A percentile compares a stretch with the other conserved stretches of the same genome.
These are phyloP conservation scores for Mucor irregularis DNA, from an alignment of 371 early-diverging fungal species.

Conservation along the genomic window DNA sequence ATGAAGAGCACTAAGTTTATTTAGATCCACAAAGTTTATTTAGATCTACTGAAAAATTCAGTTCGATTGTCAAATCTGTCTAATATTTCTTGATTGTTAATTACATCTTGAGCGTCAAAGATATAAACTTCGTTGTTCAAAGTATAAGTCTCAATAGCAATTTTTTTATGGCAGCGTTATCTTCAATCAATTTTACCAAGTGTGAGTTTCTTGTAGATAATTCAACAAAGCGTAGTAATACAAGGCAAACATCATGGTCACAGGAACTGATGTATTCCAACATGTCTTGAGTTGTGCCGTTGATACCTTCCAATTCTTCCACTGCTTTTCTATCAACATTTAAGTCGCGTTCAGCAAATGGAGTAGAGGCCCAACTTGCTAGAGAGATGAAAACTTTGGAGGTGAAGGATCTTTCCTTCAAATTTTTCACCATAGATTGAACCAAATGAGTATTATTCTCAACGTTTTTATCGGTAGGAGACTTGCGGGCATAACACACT, in stretches of 20 bases:
- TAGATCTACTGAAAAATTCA: slow-evolving; percentile 3
- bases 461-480: neutral
- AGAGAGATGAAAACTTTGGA: slow-evolving; percentile 10
- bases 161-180: slow-evolving; percentile 10
- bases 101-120: slow-evolving; percentile 8
- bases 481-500: slow-evolving; percentile 1
- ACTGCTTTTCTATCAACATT: slow-evolving; percentile 3
- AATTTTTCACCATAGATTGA: slow-evolving; percentile 11
- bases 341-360: slow-evolving; percentile 5
- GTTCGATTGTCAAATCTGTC: slow-evolving; percentile 9
- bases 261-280: slow-evolving; percentile 6
- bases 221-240: slow-evolving; percentile 12
- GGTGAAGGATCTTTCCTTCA: slow-evolving; percentile 13
- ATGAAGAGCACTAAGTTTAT: slow-evolving; percentile 4
- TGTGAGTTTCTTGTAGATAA: slow-evolving; percentile 16
- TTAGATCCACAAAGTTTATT: slow-evolving; percentile 14
- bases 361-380: slow-evolving; percentile 11
- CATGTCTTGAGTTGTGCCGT: too few relatives aligned
- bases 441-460: slow-evolving; percentile 3
- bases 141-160: slow-evolving; percentile 17
- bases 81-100: slow-evolving; percentile 4
- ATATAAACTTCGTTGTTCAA: slow-evolving; percentile 12
- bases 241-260: slow-evolving; percentile 13
- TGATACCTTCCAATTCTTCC: slow-evolving; percentile 4
- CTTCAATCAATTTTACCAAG: slow-evolving; percentile 4